Evolutionary conservation across 345 rosid genomes (phyloP), one percentile per base, ranked within the genome.

Genomic region (Bretschneidera sinensis): DNA sequence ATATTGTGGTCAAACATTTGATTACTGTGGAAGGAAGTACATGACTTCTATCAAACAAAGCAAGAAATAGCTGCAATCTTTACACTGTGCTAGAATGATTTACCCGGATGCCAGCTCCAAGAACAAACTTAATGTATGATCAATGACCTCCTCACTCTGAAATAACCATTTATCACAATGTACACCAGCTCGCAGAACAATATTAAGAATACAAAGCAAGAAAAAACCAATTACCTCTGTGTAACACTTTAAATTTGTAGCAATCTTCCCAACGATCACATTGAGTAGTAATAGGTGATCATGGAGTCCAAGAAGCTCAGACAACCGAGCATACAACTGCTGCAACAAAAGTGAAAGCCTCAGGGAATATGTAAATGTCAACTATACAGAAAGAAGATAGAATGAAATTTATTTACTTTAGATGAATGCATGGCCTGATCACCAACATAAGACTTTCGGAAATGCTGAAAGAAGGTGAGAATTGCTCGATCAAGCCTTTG

Each of bases 381-480:
- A 59, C 56, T 58, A 22, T 24, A 2, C 22, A 16, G 16, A 21
- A 34, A 51, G 55, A 34, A 21, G 3, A 58, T 48, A 48, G 10
- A 21, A 61, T 47, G 22, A 53, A 33, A 60, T 21, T 59, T 54
- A 64, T 65, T 74, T 83, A 95, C 99, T 90, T 95, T 95, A 51
- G 97, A 85, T 56, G 99, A 88, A 75, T 95, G 97, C 81, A 91
- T 89, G 5, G 99, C 99, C 78, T 95, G 99, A 75, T 95, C 99
- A 64, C 99, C 99, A 22, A 95, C 91, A 63, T 95, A 95, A 69
- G 99, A 95, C 88, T 91, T 88, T 31, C 92, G 83, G 61, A 95
- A 95, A 83, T 95, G 84, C 81, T 95, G 99, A 74, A 95, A 95
- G 90, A 95, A 95, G 39, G 86, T 80, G 21, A 95, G 96, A 77